These are phyloP conservation scores for Phytophthora fragariaefolia DNA, from an alignment of 352 stramenopile genomes.

Conservation along the genomic window DNA sequence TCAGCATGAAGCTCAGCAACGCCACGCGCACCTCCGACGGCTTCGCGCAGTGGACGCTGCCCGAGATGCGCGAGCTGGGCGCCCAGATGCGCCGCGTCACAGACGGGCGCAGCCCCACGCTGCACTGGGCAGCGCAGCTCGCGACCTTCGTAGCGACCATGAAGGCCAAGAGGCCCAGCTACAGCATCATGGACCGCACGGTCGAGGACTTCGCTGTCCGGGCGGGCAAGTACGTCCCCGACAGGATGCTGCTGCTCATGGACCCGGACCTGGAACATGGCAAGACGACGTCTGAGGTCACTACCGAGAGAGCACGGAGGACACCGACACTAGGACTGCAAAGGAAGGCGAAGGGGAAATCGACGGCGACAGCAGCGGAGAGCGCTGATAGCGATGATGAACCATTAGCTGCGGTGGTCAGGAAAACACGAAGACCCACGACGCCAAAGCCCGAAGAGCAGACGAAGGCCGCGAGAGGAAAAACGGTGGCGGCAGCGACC, in stretches of 20 bases:
- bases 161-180: conserved; percentile 18
- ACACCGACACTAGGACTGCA: not conserved
- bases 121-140: conserved; percentile 22
- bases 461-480: not conserved
- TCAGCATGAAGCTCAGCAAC: conserved; percentile 33
- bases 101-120: conserved; percentile 8
- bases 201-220: conserved; percentile 27
- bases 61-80: conserved; percentile 36
- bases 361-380: too few relatives aligned
- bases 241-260: conserved; percentile 17
- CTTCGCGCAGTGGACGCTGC: conserved; percentile 31
- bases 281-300: not conserved
- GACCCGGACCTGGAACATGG: conserved; percentile 4
- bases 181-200: conserved; percentile 20
- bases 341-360: too few relatives aligned
- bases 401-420: too few relatives aligned
- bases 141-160: conserved; percentile 23
- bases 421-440: not conserved
- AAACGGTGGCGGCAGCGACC: not conserved
- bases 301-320: not conserved
- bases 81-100: conserved; percentile 29
- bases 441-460: conserved; percentile 1
- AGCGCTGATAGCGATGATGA: too few relatives aligned
- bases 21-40: conserved; percentile 19
- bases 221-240: conserved; percentile 21